Evolutionary conservation across 805 yeast genomes (phyloP).

Genomic region (Zygosaccharomyces rouxii): DNA sequence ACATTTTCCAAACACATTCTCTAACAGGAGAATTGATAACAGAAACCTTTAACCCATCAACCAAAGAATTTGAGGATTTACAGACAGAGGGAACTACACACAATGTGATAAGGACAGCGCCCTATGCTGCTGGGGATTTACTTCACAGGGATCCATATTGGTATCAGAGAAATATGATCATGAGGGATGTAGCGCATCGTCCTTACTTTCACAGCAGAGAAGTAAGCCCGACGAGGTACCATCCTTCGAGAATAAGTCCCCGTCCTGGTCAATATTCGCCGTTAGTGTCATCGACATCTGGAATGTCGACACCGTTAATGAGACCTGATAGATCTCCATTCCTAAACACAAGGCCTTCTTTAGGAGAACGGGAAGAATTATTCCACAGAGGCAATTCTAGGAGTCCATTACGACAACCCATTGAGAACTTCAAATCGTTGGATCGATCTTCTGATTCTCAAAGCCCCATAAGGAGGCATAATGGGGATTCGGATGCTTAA

Average conservation of each 20-base stretch:
- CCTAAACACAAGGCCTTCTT: slow-evolving; percentile 4
- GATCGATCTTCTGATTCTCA: neutral
- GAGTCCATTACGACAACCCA: slow-evolving; percentile 12
- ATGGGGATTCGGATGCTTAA: neutral
- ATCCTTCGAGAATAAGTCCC: slow-evolving; percentile 4
- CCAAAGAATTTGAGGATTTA: slow-evolving; percentile 26
- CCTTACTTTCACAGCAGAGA: slow-evolving; percentile 4
- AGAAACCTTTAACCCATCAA: slow-evolving; percentile 33
- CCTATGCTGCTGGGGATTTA: slow-evolving; percentile 1
- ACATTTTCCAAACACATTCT: slow-evolving; percentile 51
- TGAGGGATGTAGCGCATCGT: neutral
- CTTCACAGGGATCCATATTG: slow-evolving; percentile 9
- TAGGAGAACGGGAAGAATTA: slow-evolving; percentile 1
- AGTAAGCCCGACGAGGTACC: slow-evolving; percentile 3
- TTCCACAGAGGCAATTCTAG: slow-evolving; percentile 8
- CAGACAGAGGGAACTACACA: slow-evolving; percentile 4
- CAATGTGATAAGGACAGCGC: slow-evolving; percentile 8
- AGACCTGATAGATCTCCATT: slow-evolving; percentile 5
- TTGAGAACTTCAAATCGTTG: neutral
- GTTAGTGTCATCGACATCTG: slow-evolving; percentile 8
- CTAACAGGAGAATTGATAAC: slow-evolving; percentile 31
- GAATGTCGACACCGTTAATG: slow-evolving; percentile 9
- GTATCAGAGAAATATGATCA: neutral
- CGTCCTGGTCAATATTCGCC: slow-evolving; percentile 12
- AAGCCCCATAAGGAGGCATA: slow-evolving; percentile 1